phyloP scores from a whole-genome alignment of 208 protist species.

The Trypanosoma conorhini region DNA sequence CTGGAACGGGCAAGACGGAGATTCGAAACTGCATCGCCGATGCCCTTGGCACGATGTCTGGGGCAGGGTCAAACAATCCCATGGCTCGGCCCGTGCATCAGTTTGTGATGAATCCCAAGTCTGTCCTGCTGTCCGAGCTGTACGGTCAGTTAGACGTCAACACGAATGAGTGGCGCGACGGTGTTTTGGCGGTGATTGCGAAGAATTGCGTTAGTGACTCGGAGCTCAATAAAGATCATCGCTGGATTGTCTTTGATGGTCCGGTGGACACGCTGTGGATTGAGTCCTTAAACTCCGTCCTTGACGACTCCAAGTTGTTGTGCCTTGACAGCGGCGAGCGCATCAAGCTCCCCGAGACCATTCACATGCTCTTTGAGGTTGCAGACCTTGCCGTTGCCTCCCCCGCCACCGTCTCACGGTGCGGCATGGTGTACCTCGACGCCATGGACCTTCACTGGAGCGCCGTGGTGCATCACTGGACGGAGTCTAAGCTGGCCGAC shows the following conservation, averaged over 20 bases:
- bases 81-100: constrained; percentile 87
- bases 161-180: constrained; percentile 95
- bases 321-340: constrained; percentile 98
- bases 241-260: constrained; percentile 99
- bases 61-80: constrained; percentile 51
- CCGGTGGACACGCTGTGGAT: constrained; percentile 99
- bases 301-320: constrained; percentile 98
- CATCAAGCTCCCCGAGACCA: constrained; percentile 96
- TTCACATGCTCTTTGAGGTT: constrained; percentile 98
- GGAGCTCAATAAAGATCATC: constrained; percentile 80
- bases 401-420: constrained; percentile 98
- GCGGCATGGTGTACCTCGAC: constrained; percentile 98
- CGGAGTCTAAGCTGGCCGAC: constrained; percentile 67
- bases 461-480: constrained; percentile 92
- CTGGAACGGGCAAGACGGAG: constrained; percentile 96
- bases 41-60: constrained; percentile 71
- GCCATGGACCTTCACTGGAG: constrained; percentile 92
- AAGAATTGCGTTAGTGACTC: constrained; percentile 88
- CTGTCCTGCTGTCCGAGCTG: constrained; percentile 96
- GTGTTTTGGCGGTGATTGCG: constrained; percentile 89
- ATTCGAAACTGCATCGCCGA: constrained; percentile 77
- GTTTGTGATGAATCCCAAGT: constrained; percentile 98
- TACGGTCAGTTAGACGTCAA: constrained; percentile 96
- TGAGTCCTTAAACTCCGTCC: constrained; percentile 98
- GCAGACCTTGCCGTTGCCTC: constrained; percentile 97